Conservation (phyloP, 768 basidiomycete species). For the Tylopilus sp. region DNA sequence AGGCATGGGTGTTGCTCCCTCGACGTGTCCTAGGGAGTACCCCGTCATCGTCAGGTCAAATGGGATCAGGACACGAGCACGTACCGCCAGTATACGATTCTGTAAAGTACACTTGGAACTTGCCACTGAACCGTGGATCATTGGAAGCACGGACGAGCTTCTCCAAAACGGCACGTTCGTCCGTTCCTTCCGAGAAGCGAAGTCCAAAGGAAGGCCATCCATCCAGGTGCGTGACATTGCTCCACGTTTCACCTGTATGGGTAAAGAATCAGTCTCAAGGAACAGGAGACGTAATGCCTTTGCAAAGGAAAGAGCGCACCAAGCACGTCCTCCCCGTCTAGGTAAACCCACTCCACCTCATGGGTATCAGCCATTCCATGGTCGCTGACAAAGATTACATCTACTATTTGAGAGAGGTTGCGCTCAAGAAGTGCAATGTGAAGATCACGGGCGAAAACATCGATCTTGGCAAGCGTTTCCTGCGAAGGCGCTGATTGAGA, state of each 20-base stretch:
- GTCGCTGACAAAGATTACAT: conserved; percentile 87
- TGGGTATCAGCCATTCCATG: conserved; percentile 94
- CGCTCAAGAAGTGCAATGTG: conserved; percentile 60
- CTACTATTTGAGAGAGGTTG: conserved; percentile 79
- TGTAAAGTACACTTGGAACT: conserved; percentile 58
- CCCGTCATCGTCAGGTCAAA: neutral
- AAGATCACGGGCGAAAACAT: conserved; percentile 69
- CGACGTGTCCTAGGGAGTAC: conserved; percentile 4
- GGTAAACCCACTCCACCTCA: conserved; percentile 66
- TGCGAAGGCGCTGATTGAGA: conserved; percentile 24
- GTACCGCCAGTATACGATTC: conserved; percentile 23
- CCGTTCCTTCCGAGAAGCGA: conserved; percentile 60
- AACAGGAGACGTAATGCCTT: neutral
- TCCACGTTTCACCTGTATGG: conserved; percentile 23
- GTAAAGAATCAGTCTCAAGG: neutral
- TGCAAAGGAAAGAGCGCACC: too few relatives aligned
- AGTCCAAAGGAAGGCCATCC: conserved; percentile 91
- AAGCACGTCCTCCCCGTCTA: conserved; percentile 51
- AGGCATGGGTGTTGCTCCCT: conserved; percentile 53
- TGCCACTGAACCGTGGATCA: conserved; percentile 35
- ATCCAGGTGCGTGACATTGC: conserved; percentile 54
- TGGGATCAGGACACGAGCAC: neutral
- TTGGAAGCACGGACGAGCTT: conserved; percentile 52
- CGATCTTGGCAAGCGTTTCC: conserved; percentile 65
- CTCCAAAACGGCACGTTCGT: conserved; percentile 54